Evolutionary conservation across 2,329 filamentous ascomycete species (phyloP).

Genomic region (Hymenoscyphus scutula): DNA sequence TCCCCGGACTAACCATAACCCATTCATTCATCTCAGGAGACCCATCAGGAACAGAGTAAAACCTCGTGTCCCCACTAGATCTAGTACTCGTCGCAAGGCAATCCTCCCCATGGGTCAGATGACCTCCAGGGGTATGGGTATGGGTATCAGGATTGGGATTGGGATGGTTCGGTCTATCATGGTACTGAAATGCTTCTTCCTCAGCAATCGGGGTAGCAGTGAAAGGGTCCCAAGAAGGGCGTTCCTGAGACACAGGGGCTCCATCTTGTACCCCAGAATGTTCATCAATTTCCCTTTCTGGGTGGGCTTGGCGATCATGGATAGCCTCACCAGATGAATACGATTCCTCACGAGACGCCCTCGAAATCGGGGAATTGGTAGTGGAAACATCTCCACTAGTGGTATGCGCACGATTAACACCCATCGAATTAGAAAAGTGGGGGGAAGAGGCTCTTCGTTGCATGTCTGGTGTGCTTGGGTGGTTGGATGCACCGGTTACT

Average conservation of each 20-base stretch:
- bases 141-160: too few species aligned
- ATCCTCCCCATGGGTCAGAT: neutral
- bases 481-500: constrained; percentile 11
- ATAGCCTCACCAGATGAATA: constrained; percentile 1
- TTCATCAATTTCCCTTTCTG: constrained; percentile 20
- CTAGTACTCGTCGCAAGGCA: constrained; percentile 20
- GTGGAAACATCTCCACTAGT: constrained; percentile 19
- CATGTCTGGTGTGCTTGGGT: constrained; percentile 14
- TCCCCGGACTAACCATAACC: constrained; percentile 25
- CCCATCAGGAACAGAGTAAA: constrained; percentile 23
- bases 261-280: constrained; percentile 18
- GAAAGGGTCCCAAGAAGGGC: constrained; percentile 37
- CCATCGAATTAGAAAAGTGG: constrained; percentile 4
- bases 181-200: constrained; percentile 38
- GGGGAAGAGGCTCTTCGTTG: constrained; percentile 13
- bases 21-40: constrained; percentile 20
- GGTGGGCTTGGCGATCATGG: constrained; percentile 17
- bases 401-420: constrained; percentile 12
- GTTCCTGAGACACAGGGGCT: constrained; percentile 38
- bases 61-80: constrained; percentile 27
- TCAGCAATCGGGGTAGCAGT: constrained; percentile 40
- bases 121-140: neutral
- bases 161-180: constrained; percentile 13
- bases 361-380: constrained; percentile 7
- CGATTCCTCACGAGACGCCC: constrained; percentile 8